These are phyloP conservation scores for Ramaria rubella DNA, from an alignment of 768 basidiomycete species.

Conservation along the genomic window DNA sequence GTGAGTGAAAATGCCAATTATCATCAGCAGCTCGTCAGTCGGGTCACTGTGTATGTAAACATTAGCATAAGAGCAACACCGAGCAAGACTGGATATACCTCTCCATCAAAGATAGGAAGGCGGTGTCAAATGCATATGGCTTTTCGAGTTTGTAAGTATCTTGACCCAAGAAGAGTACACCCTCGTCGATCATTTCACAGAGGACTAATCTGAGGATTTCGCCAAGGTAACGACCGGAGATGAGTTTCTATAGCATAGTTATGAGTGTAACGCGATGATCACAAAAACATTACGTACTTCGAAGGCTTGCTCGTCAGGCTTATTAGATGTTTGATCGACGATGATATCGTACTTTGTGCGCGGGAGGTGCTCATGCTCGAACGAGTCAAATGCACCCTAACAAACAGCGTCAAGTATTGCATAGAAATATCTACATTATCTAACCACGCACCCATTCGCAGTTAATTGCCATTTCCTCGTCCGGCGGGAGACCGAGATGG, in stretches of 20 bases:
- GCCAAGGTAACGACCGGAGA: constrained; percentile 91
- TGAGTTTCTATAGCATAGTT: constrained; percentile 67
- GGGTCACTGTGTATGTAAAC: constrained; percentile 55
- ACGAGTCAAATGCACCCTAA: constrained; percentile 96
- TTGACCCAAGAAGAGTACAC: constrained; percentile 95
- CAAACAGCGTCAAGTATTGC: background rate
- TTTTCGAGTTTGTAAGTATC: constrained; percentile 98
- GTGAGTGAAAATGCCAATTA: constrained; percentile 95
- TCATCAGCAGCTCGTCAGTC: constrained; percentile 94
- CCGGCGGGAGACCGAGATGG: constrained; percentile 57
- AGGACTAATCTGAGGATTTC: constrained; percentile 95
- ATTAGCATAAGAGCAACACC: background rate
- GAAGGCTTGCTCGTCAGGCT: constrained; percentile 91
- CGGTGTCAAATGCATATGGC: constrained; percentile 90
- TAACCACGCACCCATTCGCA: constrained; percentile 80
- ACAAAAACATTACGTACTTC: constrained; percentile 44
- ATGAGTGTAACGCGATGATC: background rate
- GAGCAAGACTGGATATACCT: constrained; percentile 40
- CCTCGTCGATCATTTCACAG: constrained; percentile 93
- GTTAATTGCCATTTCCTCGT: constrained; percentile 86
- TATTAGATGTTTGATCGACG: constrained; percentile 93
- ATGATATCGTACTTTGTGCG: constrained; percentile 89
- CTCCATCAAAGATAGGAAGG: constrained; percentile 96
- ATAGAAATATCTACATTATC: background rate
- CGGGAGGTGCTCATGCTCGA: constrained; percentile 89